Percentiles rank a stretch among this genome's conserved stretches.
phyloP scores from a whole-genome alignment of 192 early-diverging fungal species.

The Obelidium mucronatum region DNA sequence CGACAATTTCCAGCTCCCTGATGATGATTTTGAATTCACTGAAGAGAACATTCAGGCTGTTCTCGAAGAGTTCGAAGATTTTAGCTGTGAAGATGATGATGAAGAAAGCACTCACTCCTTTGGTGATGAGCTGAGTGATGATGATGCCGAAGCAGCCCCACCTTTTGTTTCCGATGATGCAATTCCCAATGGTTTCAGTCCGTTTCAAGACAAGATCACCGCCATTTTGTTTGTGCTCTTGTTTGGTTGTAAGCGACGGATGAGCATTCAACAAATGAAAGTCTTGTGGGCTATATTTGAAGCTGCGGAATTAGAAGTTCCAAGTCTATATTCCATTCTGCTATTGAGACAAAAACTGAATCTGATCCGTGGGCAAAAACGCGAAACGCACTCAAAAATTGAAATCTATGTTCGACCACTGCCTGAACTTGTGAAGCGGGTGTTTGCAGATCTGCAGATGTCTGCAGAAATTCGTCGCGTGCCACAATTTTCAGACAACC shows the following conservation, averaged over 20 bases:
- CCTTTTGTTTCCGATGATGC: neutral
- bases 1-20: too few relatives aligned
- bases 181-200: neutral
- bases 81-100: neutral
- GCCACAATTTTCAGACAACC: neutral
- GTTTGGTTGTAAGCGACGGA: neutral
- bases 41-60: too few relatives aligned
- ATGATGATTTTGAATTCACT: too few relatives aligned
- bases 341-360: neutral
- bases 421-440: neutral
- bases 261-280: constrained; percentile 13
- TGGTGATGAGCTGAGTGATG: neutral
- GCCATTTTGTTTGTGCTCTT: neutral
- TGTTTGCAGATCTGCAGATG: neutral
- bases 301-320: neutral
- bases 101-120: neutral
- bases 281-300: constrained; percentile 10
- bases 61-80: neutral
- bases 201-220: neutral
- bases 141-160: neutral
- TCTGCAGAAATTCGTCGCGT: neutral
- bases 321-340: neutral
- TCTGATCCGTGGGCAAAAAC: neutral
- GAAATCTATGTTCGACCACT: neutral
- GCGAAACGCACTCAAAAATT: neutral